phyloP scores from a whole-genome alignment of 441 rosid species.

The Pelargonium cotyledonis region DNA sequence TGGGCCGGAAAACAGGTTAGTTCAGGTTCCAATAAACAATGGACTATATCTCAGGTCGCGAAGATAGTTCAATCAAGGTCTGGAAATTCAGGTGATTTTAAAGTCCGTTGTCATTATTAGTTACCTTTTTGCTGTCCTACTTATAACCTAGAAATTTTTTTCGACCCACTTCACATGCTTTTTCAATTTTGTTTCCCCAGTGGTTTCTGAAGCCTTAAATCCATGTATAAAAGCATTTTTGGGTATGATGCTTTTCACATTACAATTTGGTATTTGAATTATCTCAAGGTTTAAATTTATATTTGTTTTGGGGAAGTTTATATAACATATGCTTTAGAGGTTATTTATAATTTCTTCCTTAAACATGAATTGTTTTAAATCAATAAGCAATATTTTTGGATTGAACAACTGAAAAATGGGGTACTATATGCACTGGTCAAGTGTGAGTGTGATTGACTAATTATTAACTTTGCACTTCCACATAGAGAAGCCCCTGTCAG shows the following conservation, averaged over 20 bases:
- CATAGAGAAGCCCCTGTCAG: neutral
- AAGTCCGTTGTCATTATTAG: neutral
- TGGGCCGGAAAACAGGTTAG: constrained; percentile 54
- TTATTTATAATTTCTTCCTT: neutral
- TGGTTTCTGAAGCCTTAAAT: neutral
- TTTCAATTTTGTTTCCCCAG: neutral
- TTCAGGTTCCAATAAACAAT: constrained; percentile 54
- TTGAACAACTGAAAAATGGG: neutral
- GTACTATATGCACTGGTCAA: neutral
- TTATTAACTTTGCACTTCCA: neutral
- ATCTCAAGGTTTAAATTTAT: too few species aligned
- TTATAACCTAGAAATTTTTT: neutral
- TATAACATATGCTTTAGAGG: neutral
- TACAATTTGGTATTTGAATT: too few species aligned
- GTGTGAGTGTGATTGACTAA: neutral
- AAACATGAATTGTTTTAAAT: neutral
- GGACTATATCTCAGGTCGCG: constrained; percentile 43
- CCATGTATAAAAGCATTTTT: neutral
- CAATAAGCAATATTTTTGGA: neutral
- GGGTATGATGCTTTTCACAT: too few species aligned
- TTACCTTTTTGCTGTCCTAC: neutral
- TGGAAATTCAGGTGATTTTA: constrained; percentile 49
- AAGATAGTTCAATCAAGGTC: constrained; percentile 54
- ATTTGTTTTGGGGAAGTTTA: neutral
- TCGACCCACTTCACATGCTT: neutral